Conservation (phyloP, 2,329 filamentous ascomycete species). For the Aspergillus piperis region DNA sequence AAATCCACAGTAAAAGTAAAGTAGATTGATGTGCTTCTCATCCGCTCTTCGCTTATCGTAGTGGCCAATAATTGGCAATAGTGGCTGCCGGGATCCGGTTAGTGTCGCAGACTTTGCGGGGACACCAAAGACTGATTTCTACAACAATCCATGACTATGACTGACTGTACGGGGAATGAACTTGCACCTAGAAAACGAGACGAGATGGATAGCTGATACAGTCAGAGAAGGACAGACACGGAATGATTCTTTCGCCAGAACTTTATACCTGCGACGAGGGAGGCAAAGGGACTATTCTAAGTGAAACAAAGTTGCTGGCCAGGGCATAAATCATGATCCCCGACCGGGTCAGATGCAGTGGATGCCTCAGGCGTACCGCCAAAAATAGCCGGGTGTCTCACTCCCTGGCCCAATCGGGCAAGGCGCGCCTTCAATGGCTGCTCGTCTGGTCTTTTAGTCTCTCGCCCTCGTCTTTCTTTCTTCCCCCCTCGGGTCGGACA, state of each 20-base stretch:
- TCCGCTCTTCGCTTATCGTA: not conserved
- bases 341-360: not conserved
- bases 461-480: slow-evolving; percentile 14
- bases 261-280: too few relatives aligned
- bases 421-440: slow-evolving; percentile 6
- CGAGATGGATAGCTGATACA: too few relatives aligned
- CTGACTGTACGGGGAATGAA: too few relatives aligned
- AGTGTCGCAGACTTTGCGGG: not conserved
- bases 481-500: slow-evolving; percentile 7
- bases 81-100: slow-evolving; percentile 3
- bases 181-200: too few relatives aligned
- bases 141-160: not conserved
- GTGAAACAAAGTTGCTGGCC: too few relatives aligned
- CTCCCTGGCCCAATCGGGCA: slow-evolving; percentile 16
- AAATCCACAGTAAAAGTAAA: too few relatives aligned
- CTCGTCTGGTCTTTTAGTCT: slow-evolving; percentile 12
- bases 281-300: too few relatives aligned
- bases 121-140: not conserved
- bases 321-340: too few relatives aligned
- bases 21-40: not conserved
- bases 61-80: slow-evolving; percentile 13
- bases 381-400: slow-evolving; percentile 31
- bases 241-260: too few relatives aligned
- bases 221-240: too few relatives aligned
- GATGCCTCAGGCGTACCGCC: slow-evolving; percentile 16